Conservation (phyloP, 768 basidiomycete genomes). For the Pisolithus marmoratus region DNA sequence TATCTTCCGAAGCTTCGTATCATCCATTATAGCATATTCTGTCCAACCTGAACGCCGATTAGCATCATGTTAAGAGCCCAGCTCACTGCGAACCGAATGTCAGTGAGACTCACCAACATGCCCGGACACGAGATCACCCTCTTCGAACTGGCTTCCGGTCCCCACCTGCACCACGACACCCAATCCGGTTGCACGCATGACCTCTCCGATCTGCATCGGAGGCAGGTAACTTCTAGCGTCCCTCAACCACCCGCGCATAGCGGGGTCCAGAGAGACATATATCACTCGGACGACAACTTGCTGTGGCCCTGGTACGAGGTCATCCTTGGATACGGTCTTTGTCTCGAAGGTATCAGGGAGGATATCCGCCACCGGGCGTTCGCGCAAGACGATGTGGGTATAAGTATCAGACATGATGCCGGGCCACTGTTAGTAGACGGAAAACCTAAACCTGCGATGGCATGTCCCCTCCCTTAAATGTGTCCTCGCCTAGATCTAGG, state of each 20-base stretch:
- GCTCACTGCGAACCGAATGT: background rate
- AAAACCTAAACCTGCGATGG: no score
- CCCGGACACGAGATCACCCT: slow-evolving; percentile 68
- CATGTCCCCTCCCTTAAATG: no score
- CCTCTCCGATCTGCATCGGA: slow-evolving; percentile 68
- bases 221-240: slow-evolving; percentile 67
- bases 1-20: slow-evolving; percentile 45
- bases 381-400: slow-evolving; percentile 69
- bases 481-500: no score
- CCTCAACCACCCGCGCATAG: slow-evolving; percentile 80
- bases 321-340: slow-evolving; percentile 46
- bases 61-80: background rate
- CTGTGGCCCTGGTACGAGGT: slow-evolving; percentile 43
- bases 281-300: slow-evolving; percentile 73
- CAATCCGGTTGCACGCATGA: slow-evolving; percentile 69
- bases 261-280: slow-evolving; percentile 81
- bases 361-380: slow-evolving; percentile 66
- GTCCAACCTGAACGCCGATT: slow-evolving; percentile 54
- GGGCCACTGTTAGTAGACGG: no score
- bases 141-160: slow-evolving; percentile 44
- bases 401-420: slow-evolving; percentile 31
- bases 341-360: slow-evolving; percentile 68
- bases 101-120: slow-evolving; percentile 44
- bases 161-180: slow-evolving; percentile 62
- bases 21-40: slow-evolving; percentile 62